Evolutionary conservation across 208 protist species (phyloP), one percentile per base, ranked within the genome.

Genomic region (Porcisia deanei): DNA sequence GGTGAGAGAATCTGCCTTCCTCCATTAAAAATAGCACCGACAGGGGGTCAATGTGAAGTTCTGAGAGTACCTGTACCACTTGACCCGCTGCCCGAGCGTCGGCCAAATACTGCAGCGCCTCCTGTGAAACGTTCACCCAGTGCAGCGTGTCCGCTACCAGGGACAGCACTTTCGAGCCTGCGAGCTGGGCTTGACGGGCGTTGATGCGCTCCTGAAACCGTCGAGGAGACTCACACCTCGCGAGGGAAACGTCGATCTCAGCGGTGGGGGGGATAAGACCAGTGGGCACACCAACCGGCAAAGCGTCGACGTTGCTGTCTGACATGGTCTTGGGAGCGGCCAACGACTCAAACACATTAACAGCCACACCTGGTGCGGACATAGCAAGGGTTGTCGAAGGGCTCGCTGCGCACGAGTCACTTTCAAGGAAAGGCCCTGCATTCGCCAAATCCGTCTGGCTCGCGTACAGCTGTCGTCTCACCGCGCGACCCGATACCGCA

Each of bases 81-180:
- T 76, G 47, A 3, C 80, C 78, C 22, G 66, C 59, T n/a, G 72
- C 9, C 43, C 68, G 10, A 9, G 72, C 58, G 6, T 67, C 59
- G 45, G 76, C 65, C 55, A 80, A 57, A 45, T 72, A 30, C 71
- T 63, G 59, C 47, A 73, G 37, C 16, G 74, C 78, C 64, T 39
- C 59, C 61, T 86, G 82, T 49, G 75, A 25, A 10, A 79, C 82
- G 4, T 14, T 65, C 10, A 83, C 45, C 82, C 82, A 86, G 37
- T 71, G 39, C 30, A 83, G 47, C 2, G 82, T 86, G 45, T 77
- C 79, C 20, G 37, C 55, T n/a, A 82, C 73, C 6, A 87, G 67
- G 1, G 57, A 53, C 41, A 7, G 34, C 55, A 20, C 8, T 20
- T 54, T 49, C 34, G 71, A 12, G 12, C 68, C 22, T 25, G 18